Evolutionary conservation across 2,329 filamentous ascomycete species (phyloP).

Genomic region (Ophiostoma himal-ulmi): DNA sequence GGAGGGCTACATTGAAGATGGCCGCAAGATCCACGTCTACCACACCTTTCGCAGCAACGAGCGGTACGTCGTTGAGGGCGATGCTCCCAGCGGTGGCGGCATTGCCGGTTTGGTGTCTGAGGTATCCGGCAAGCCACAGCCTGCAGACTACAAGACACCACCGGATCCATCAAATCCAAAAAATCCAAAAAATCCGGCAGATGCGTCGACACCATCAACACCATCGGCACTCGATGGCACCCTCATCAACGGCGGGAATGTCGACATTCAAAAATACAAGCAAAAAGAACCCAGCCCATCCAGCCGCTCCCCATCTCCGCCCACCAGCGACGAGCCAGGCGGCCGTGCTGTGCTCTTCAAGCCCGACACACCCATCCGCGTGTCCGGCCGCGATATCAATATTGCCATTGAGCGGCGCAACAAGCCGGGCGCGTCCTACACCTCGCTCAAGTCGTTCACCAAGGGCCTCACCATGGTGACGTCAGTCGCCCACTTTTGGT

Average conservation of each 20-base stretch:
- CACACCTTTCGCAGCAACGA: slow-evolving; percentile 75
- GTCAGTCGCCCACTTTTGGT: slow-evolving; percentile 91
- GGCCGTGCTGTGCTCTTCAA: slow-evolving; percentile 64
- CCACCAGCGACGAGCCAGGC: neutral
- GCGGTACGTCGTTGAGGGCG: slow-evolving; percentile 59
- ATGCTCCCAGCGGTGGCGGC: slow-evolving; percentile 45
- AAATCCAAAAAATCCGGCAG: neutral
- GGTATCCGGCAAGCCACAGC: slow-evolving; percentile 36
- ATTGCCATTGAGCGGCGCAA: slow-evolving; percentile 84
- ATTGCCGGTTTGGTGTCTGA: slow-evolving; percentile 50
- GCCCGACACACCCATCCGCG: slow-evolving; percentile 59
- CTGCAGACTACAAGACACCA: neutral
- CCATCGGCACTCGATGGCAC: neutral
- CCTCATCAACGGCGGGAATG: slow-evolving; percentile 7
- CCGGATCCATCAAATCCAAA: neutral
- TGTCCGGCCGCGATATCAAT: slow-evolving; percentile 82
- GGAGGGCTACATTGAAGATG: slow-evolving; percentile 82
- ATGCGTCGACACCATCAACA: neutral
- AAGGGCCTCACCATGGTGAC: slow-evolving; percentile 85
- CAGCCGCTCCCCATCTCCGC: neutral
- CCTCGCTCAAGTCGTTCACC: slow-evolving; percentile 4
- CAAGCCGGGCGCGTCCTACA: slow-evolving; percentile 44
- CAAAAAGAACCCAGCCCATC: neutral
- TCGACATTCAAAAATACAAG: neutral
- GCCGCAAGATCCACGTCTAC: slow-evolving; percentile 75